Conservation (phyloP, 2,329 filamentous ascomycete genomes). For the Fulvia fulva region DNA sequence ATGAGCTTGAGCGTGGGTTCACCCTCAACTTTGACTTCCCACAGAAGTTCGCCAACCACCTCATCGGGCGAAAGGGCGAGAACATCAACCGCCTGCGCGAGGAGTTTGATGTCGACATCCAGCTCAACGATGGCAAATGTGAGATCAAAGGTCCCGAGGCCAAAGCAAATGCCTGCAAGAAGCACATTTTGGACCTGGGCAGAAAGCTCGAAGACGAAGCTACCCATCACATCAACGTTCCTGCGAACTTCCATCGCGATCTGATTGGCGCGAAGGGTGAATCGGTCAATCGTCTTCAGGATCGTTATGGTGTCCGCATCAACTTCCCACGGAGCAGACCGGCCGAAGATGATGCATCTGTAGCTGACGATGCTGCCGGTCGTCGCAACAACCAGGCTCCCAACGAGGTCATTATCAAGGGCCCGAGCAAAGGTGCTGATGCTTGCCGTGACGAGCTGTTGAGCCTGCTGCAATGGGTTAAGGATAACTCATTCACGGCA, state of each 20-base stretch:
- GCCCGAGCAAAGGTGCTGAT: slow-evolving; percentile 88
- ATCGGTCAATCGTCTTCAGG: slow-evolving; percentile 88
- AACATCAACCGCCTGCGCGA: slow-evolving; percentile 67
- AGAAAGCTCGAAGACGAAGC: slow-evolving; percentile 88
- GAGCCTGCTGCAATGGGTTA: slow-evolving; percentile 80
- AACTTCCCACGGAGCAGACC: slow-evolving; percentile 76
- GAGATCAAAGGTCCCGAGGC: slow-evolving; percentile 94
- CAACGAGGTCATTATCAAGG: slow-evolving; percentile 87
- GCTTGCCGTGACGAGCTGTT: slow-evolving; percentile 87
- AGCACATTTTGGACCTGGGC: slow-evolving; percentile 72
- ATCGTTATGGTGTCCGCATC: slow-evolving; percentile 87
- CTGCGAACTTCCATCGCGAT: slow-evolving; percentile 89
- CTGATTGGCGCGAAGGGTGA: slow-evolving; percentile 83
- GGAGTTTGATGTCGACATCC: slow-evolving; percentile 71
- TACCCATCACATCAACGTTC: slow-evolving; percentile 81
- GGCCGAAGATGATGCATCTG: slow-evolving; percentile 63
- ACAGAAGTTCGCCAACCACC: slow-evolving; percentile 87
- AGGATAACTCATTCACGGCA: slow-evolving; percentile 78
- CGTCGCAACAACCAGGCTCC: slow-evolving; percentile 66
- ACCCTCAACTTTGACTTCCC: slow-evolving; percentile 86
- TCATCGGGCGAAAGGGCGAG: slow-evolving; percentile 63
- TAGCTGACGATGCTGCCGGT: slow-evolving; percentile 60
- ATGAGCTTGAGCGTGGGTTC: slow-evolving; percentile 90
- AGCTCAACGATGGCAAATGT: slow-evolving; percentile 89
- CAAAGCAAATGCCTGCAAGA: slow-evolving; percentile 82